Evolutionary conservation across 768 basidiomycete genomes (phyloP).

Genomic region (Collybia sp.): DNA sequence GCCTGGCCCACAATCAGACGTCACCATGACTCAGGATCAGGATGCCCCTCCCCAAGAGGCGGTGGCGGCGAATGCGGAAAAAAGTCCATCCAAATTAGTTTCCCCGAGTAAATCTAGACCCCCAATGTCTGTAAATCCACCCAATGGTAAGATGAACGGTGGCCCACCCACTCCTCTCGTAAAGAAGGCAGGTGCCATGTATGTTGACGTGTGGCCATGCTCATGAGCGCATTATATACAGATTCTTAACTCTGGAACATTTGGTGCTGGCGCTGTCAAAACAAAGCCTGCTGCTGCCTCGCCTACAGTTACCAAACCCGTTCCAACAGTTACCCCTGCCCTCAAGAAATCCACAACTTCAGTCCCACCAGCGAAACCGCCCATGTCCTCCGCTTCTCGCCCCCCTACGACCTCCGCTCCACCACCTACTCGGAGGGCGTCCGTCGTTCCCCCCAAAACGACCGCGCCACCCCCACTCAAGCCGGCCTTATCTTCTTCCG

Average conservation of each 20-base stretch:
- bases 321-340: slow-evolving; percentile 22
- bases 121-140: slow-evolving; percentile 34
- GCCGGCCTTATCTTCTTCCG: slow-evolving; percentile 34
- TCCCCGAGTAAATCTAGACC: slow-evolving; percentile 26
- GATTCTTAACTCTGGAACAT: slow-evolving; percentile 65
- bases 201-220: slow-evolving; percentile 6
- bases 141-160: slow-evolving; percentile 39
- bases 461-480: slow-evolving; percentile 26
- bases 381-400: slow-evolving; percentile 30
- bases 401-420: slow-evolving; percentile 27
- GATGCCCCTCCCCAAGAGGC: slow-evolving; percentile 11
- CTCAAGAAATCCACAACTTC: slow-evolving; percentile 38
- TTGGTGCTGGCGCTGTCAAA: slow-evolving; percentile 54
- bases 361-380: slow-evolving; percentile 29
- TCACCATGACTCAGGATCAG: slow-evolving; percentile 10
- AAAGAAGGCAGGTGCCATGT: slow-evolving; percentile 52
- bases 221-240: slow-evolving; percentile 20
- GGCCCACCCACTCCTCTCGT: slow-evolving; percentile 50
- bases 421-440: slow-evolving; percentile 36
- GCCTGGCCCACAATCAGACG: slow-evolving; percentile 14
- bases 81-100: no score
- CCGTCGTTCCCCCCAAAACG: slow-evolving; percentile 36
- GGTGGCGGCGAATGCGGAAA: slow-evolving; percentile 18
- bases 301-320: slow-evolving; percentile 24
- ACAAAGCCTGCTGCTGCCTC: slow-evolving; percentile 35